A percentile compares a stretch with the other conserved stretches of the same genome.
phyloP scores from a whole-genome alignment of 108 stramenopile genomes.

The Craspedostauros australis region DNA sequence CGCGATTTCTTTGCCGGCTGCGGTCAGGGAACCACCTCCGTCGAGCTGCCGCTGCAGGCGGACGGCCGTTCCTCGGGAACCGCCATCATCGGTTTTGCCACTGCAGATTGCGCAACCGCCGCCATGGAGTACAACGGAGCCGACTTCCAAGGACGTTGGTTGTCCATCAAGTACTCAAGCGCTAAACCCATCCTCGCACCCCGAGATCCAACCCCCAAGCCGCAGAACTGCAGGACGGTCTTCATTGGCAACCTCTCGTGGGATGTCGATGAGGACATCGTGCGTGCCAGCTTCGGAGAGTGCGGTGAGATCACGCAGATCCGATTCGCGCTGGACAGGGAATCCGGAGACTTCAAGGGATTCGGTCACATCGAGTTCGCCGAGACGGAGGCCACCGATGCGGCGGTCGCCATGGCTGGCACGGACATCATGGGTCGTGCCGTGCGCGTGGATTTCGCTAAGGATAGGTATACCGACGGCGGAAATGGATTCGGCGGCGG shows the following conservation, averaged over 20 bases:
- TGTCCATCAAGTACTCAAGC: conserved; percentile 76
- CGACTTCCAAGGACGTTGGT: conserved; percentile 89
- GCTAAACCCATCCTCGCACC: conserved; percentile 49
- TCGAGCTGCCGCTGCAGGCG: conserved; percentile 85
- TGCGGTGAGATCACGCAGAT: conserved; percentile 87
- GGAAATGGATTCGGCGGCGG: conserved; percentile 59
- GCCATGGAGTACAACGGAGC: conserved; percentile 84
- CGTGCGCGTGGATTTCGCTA: conserved; percentile 88
- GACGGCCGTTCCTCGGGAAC: conserved; percentile 83
- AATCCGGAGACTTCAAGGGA: conserved; percentile 97
- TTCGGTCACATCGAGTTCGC: conserved; percentile 94
- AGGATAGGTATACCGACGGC: conserved; percentile 39
- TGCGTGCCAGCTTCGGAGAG: conserved; percentile 76
- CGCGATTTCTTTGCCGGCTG: conserved; percentile 83
- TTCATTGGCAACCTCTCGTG: conserved; percentile 96
- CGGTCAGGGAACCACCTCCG: conserved; percentile 49
- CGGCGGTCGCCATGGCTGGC: conserved; percentile 85
- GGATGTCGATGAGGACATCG: conserved; percentile 90
- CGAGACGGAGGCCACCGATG: conserved; percentile 79
- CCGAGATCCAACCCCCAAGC: conserved; percentile 59
- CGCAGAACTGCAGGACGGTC: conserved; percentile 87
- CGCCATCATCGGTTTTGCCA: conserved; percentile 81
- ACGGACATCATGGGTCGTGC: conserved; percentile 80
- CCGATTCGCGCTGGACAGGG: conserved; percentile 93
- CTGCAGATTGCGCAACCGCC: conserved; percentile 50